phyloP scores from a whole-genome alignment of 2,329 filamentous ascomycete genomes.

The Fusarium tuaranense region DNA sequence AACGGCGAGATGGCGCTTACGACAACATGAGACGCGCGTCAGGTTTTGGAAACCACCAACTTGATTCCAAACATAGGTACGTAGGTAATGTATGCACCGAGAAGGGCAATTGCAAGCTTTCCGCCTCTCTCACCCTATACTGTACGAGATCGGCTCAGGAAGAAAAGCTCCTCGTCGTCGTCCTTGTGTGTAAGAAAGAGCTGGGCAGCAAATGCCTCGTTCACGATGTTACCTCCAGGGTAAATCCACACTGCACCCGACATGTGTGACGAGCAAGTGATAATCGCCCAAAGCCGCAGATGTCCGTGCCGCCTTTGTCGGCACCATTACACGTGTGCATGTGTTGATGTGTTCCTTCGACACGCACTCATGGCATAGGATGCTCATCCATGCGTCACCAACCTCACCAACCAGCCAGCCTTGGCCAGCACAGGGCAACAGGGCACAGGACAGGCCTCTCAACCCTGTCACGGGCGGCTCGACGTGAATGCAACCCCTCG shows the following conservation, averaged over 20 bases:
- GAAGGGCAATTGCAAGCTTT: background rate
- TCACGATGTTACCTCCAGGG: slow-evolving; percentile 34
- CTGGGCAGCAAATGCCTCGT: background rate
- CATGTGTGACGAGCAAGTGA: slow-evolving; percentile 14
- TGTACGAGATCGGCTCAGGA: background rate
- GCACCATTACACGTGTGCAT: slow-evolving; percentile 33
- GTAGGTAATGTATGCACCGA: background rate
- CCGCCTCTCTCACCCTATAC: slow-evolving; percentile 1
- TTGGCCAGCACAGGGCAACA: background rate
- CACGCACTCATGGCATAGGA: slow-evolving; percentile 25
- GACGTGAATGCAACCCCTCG: slow-evolving; percentile 27
- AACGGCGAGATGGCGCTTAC: background rate
- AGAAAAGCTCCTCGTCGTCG: background rate
- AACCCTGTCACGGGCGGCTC: slow-evolving; percentile 16
- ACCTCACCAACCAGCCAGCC: slow-evolving; percentile 1
- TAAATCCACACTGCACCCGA: slow-evolving; percentile 16
- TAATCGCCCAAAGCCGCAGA: slow-evolving; percentile 8
- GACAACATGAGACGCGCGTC: background rate
- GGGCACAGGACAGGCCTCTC: background rate
- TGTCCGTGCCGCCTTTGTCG: background rate
- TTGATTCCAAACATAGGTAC: background rate
- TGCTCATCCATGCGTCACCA: slow-evolving; percentile 32
- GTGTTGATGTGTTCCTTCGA: slow-evolving; percentile 19
- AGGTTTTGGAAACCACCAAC: background rate
- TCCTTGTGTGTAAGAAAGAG: background rate